These are phyloP conservation scores for Lentinus tigrinus DNA, from an alignment of 768 basidiomycete species.

Conservation along the genomic window DNA sequence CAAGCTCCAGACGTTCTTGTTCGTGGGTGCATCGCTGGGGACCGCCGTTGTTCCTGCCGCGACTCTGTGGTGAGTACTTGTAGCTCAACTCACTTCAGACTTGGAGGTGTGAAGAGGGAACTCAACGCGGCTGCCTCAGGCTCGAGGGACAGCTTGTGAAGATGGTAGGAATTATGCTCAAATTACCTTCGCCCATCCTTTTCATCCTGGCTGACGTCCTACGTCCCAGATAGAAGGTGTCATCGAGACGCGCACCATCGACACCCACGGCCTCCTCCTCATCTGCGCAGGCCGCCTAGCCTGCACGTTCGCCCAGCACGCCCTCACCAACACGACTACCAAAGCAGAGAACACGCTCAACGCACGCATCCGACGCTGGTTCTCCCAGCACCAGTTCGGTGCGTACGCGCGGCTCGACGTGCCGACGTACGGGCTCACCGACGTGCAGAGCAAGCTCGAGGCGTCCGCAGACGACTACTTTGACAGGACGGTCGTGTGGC, in stretches of 20 bases:
- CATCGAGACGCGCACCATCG: conserved; percentile 58
- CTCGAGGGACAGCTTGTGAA: conserved; percentile 66
- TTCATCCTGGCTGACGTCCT: too few relatives aligned
- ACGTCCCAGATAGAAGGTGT: conserved; percentile 56
- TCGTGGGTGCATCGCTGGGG: conserved; percentile 42
- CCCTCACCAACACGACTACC: conserved; percentile 36
- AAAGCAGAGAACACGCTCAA: conserved; percentile 40
- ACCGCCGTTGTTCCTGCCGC: conserved; percentile 58
- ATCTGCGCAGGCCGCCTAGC: conserved; percentile 54
- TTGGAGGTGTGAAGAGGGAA: not conserved
- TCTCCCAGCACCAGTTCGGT: conserved; percentile 59
- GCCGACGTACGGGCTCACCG: conserved; percentile 68
- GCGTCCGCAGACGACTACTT: conserved; percentile 43
- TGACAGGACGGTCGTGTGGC: conserved; percentile 49
- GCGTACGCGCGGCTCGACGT: conserved; percentile 71
- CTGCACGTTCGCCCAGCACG: conserved; percentile 45
- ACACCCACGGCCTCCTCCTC: conserved; percentile 50
- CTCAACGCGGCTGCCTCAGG: conserved; percentile 31
- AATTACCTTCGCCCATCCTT: too few relatives aligned
- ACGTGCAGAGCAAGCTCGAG: conserved; percentile 63
- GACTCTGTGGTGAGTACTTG: conserved; percentile 49
- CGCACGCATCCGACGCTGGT: conserved; percentile 56
- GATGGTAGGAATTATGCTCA: too few relatives aligned
- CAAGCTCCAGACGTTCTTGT: conserved; percentile 45
- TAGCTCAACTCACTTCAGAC: too few relatives aligned